Conservation (phyloP, 495 filamentous ascomycete genomes). For the Aspergillus affinis region DNA sequence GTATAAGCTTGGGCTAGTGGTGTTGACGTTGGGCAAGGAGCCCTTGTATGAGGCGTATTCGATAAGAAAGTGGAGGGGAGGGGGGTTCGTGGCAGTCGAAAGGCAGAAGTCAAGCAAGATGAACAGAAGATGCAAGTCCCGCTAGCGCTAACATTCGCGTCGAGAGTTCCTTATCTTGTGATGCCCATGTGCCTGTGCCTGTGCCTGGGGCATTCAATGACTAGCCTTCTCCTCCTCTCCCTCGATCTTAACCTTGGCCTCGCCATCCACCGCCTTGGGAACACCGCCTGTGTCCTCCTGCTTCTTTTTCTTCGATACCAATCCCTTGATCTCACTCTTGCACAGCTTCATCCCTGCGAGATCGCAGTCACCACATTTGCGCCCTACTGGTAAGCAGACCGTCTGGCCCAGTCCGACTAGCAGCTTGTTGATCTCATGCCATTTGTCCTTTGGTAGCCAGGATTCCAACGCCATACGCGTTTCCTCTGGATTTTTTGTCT, state of each 20-base stretch:
- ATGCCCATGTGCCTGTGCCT: conserved; percentile 5
- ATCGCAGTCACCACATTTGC: conserved; percentile 80
- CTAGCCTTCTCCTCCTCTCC: conserved; percentile 8
- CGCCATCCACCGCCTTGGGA: conserved; percentile 35
- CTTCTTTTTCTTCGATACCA: conserved; percentile 39
- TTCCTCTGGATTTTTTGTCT: conserved; percentile 80
- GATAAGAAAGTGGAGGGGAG: neutral
- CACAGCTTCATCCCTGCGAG: conserved; percentile 74
- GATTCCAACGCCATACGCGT: conserved; percentile 73
- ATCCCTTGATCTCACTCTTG: conserved; percentile 57
- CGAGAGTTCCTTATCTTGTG: neutral
- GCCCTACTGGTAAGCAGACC: conserved; percentile 77
- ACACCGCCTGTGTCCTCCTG: conserved; percentile 46
- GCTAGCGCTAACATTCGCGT: neutral
- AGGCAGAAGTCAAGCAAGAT: too few species aligned
- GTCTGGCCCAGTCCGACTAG: conserved; percentile 90
- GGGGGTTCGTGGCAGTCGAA: neutral
- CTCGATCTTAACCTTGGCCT: conserved; percentile 38
- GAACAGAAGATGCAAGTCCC: neutral
- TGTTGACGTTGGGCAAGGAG: neutral
- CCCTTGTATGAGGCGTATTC: neutral
- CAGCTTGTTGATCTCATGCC: conserved; percentile 93
- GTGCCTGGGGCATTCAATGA: conserved; percentile 6
- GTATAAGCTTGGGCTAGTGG: neutral
- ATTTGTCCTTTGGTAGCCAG: conserved; percentile 83